A percentile compares a stretch with the other conserved stretches of the same genome.
Evolutionary conservation across 345 rosid genomes (phyloP).

Genomic region (Turritis glabra): DNA sequence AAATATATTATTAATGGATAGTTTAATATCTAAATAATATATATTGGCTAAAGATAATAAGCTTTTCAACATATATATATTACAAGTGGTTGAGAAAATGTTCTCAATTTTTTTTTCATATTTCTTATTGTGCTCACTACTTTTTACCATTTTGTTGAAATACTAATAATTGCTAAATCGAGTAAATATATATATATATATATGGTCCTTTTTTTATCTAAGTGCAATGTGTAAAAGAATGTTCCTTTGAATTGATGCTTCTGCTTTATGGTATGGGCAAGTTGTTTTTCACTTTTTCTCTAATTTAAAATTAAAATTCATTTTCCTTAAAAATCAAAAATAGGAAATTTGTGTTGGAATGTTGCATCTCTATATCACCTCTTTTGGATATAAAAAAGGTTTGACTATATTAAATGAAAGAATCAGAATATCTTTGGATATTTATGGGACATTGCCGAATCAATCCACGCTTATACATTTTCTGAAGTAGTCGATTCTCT

Average conservation of each 20-base stretch:
- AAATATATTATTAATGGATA: too few species aligned
- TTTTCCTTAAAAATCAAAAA: neutral
- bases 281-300: constrained; percentile 4
- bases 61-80: neutral
- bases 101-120: neutral
- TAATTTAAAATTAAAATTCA: neutral
- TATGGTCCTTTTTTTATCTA: neutral
- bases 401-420: neutral
- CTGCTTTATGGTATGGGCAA: constrained; percentile 4
- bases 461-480: neutral
- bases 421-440: neutral
- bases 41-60: neutral
- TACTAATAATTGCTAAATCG: neutral
- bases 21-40: too few species aligned
- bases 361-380: neutral
- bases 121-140: neutral
- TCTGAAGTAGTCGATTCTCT: neutral
- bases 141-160: neutral
- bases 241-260: constrained; percentile 13
- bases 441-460: neutral
- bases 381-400: neutral
- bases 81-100: neutral
- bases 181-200: neutral
- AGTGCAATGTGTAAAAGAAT: neutral
- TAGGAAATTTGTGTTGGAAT: neutral